phyloP scores from a whole-genome alignment of 140 eudicot species.

The Erigeron philadelphicus region DNA sequence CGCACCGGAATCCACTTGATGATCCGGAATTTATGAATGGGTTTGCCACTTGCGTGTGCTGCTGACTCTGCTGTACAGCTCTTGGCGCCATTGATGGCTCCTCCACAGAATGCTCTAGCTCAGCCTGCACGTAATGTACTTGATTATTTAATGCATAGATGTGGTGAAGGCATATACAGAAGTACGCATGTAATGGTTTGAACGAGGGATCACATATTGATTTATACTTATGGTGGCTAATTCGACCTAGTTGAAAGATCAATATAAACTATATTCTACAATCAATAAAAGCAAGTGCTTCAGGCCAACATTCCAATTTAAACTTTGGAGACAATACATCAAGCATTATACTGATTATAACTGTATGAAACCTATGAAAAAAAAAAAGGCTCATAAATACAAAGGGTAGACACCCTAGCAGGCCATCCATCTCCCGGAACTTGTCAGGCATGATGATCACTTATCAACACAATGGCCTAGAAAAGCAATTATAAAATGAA shows the following conservation, averaged over 20 bases:
- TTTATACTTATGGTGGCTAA: no score
- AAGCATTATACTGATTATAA: not conserved
- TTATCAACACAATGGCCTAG: no score
- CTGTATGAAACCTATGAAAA: not conserved
- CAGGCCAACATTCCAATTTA: no score
- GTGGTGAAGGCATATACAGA: not conserved
- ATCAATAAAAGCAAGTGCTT: no score
- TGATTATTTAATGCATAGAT: not conserved
- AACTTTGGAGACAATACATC: no score
- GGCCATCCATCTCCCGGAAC: not conserved
- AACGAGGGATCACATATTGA: no score
- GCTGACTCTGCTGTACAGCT: conserved; percentile 40
- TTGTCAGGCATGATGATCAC: no score
- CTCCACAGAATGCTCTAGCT: conserved; percentile 48
- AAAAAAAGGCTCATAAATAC: not conserved
- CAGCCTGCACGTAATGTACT: conserved; percentile 38
- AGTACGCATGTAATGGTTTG: not conserved
- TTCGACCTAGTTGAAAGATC: no score
- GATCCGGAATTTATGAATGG: conserved; percentile 44
- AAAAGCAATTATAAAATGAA: no score
- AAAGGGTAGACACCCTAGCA: not conserved
- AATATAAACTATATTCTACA: no score
- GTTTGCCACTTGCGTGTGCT: conserved; percentile 31
- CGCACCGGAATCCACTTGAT: conserved; percentile 43
- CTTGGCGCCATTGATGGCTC: conserved; percentile 50